Conservation (phyloP, 148 eudicot genomes). For the Gaultheria prostrata region DNA sequence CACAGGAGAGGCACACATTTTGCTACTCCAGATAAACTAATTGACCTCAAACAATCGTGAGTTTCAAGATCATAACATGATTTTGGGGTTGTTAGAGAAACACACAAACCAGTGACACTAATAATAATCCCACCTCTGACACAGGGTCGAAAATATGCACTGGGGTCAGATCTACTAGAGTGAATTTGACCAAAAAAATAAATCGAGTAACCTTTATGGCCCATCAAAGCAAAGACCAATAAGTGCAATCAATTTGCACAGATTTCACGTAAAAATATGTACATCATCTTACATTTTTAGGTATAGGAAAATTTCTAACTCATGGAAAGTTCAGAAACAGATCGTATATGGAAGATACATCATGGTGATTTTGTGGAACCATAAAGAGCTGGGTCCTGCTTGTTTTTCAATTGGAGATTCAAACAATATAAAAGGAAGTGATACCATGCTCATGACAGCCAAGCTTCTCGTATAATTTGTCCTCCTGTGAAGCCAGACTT, state of each 20-base stretch:
- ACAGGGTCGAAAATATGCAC: neutral
- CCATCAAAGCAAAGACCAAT: neutral
- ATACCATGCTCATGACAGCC: constrained; percentile 99
- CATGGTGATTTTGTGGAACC: constrained; percentile 6
- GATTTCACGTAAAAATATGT: neutral
- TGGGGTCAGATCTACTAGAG: neutral
- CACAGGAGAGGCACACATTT: neutral
- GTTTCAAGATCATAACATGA: neutral
- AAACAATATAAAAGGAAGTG: constrained; percentile 3
- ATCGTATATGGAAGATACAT: neutral
- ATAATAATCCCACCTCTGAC: neutral
- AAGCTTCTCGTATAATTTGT: constrained; percentile 98
- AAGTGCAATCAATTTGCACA: neutral
- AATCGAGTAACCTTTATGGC: neutral
- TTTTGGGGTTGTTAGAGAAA: neutral
- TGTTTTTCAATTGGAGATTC: constrained; percentile 9
- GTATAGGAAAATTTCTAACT: neutral
- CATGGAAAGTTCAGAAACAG: neutral
- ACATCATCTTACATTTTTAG: neutral
- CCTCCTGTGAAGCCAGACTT: constrained; percentile 92
- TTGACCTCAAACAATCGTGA: neutral
- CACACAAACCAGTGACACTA: neutral
- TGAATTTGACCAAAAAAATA: neutral
- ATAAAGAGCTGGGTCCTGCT: neutral
- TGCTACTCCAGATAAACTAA: neutral